These are phyloP conservation scores for Apostasia shenzhenica DNA, from an alignment of 106 monocot genomes.

Conservation along the genomic window DNA sequence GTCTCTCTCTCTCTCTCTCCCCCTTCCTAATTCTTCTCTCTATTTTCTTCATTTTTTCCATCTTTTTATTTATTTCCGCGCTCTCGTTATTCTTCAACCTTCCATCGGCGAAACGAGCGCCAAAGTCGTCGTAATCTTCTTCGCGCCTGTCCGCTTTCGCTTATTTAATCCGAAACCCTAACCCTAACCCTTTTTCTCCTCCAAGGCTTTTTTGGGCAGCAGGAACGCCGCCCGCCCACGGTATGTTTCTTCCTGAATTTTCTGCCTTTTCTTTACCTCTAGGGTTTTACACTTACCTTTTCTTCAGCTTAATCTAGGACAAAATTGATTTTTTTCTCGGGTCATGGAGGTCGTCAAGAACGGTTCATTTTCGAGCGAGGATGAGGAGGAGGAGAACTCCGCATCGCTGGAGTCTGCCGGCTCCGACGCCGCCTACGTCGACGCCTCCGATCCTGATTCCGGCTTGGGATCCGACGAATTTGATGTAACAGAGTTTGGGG, in stretches of 20 bases:
- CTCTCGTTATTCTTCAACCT: constrained; percentile 5
- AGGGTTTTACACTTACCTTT: constrained; percentile 8
- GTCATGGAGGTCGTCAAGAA: constrained; percentile 54
- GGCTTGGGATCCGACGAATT: constrained; percentile 66
- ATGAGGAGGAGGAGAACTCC: constrained; percentile 22
- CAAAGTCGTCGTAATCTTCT: constrained; percentile 53
- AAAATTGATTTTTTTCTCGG: neutral
- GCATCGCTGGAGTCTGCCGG: neutral
- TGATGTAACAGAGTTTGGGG: constrained; percentile 39
- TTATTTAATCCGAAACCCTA: constrained; percentile 6
- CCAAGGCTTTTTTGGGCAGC: constrained; percentile 10
- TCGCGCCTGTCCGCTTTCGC: neutral
- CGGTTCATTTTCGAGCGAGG: constrained; percentile 11
- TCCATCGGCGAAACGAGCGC: constrained; percentile 37
- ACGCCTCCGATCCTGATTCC: constrained; percentile 21
- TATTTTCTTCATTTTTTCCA: neutral
- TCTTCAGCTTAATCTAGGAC: neutral
- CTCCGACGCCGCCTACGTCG: neutral
- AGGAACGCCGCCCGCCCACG: neutral
- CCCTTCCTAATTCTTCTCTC: neutral
- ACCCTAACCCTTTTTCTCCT: constrained; percentile 2
- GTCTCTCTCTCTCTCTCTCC: neutral
- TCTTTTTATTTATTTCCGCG: neutral
- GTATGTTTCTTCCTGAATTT: constrained; percentile 1
- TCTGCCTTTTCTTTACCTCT: neutral